Evolutionary conservation across 192 early-diverging fungal genomes (phyloP), one percentile per base, ranked within the genome.

Genomic region (Linnemannia elongata): DNA sequence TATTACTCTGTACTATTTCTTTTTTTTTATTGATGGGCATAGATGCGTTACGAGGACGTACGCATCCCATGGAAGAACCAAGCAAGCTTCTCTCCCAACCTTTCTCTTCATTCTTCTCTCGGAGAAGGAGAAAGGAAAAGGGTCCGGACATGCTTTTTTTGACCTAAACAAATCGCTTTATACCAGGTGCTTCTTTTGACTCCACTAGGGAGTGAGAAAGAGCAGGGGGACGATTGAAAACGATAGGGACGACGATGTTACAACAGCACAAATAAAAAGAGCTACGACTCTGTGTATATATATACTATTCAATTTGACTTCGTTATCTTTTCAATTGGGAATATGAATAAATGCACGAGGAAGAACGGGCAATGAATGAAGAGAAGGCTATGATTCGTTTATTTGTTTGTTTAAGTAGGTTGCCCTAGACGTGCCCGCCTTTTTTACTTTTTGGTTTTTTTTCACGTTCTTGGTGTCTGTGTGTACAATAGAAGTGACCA

Each of bases 21-120:
- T 42, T 63, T 66, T 42, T 42, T 68, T 57, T 35, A 36, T 69
- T 69, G 45, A 78, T 78, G 68, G 68, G 77, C 69, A 78, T 45
- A 78, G 77, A 39, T 78, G 77, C 69, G 27, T 78, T 70, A 33
- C 60, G 60, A 12, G 60, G 27, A 66, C 69, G 35, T 42, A 39
- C 41, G 69, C 41, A 42, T 41, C 41, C 69, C 69, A 41, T 71
- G 69, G 41, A 42, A 71, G 69, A 71, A 71, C 0, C 35, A 70
- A 33, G 33, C 22, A 33, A n/a, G n/a, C 27, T 4, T 10, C 60
- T 63, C 8, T 30, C 27, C 57, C 12, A 13, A 3, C 30, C 9
- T n/a, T 13, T 66, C 30, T 4, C 24, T 33, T 13, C 60, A 66
- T 33, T 66, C 60, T 66, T 66, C 60, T 33, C 7, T 10, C 30